Evolutionary conservation across 2,329 filamentous ascomycete species (phyloP).

Genomic region (Chaetothyriales sp.): DNA sequence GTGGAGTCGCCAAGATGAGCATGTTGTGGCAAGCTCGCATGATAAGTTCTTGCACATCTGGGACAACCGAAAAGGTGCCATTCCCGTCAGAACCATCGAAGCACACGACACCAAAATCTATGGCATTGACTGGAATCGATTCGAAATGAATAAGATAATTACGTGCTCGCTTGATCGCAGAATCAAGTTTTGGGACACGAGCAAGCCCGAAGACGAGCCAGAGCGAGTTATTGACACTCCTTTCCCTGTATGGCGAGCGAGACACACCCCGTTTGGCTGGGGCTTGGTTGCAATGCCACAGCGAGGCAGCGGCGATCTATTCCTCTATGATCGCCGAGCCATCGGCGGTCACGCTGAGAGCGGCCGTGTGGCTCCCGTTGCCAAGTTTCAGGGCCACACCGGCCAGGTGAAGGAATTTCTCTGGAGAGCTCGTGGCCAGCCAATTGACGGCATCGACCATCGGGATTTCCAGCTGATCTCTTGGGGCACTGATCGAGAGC

Average conservation of each 20-base stretch:
- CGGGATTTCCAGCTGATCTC: slow-evolving; percentile 87
- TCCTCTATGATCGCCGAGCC: slow-evolving; percentile 59
- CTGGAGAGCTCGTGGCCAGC: slow-evolving; percentile 65
- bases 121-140: slow-evolving; percentile 86
- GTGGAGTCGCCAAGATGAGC: slow-evolving; percentile 76
- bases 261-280: slow-evolving; percentile 79
- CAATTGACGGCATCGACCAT: slow-evolving; percentile 57
- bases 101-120: slow-evolving; percentile 91
- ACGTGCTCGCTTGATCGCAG: slow-evolving; percentile 86
- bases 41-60: slow-evolving; percentile 78
- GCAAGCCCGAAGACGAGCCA: slow-evolving; percentile 46
- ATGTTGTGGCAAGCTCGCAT: slow-evolving; percentile 80
- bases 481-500: slow-evolving; percentile 75
- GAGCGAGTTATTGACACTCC: slow-evolving; percentile 67
- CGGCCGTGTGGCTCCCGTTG: slow-evolving; percentile 30
- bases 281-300: slow-evolving; percentile 86
- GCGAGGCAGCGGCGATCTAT: slow-evolving; percentile 69
- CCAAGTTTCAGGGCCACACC: slow-evolving; percentile 42
- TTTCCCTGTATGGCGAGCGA: slow-evolving; percentile 81
- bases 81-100: slow-evolving; percentile 68
- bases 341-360: slow-evolving; percentile 21
- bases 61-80: slow-evolving; percentile 69
- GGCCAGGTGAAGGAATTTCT: slow-evolving; percentile 76
- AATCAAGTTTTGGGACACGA: slow-evolving; percentile 87
- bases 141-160: slow-evolving; percentile 55